Base-by-base conservation (phyloP, 164 flowering plant genomes). In the Nymphaea thermarum region DNA sequence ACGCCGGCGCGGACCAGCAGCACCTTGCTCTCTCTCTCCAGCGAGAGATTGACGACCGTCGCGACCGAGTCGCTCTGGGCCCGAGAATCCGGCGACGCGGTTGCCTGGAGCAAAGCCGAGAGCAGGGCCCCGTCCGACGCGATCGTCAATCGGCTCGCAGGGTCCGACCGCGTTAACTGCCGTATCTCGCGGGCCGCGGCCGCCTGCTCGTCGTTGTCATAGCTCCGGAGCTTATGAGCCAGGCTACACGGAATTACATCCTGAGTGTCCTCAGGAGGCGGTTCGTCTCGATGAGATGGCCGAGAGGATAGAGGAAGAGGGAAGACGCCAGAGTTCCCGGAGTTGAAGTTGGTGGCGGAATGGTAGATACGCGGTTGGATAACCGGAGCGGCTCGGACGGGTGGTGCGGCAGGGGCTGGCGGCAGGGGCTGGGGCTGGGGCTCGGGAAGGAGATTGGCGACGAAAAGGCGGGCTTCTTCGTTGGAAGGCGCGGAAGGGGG, bases 161-260 rank as follows among this genome's bases (percentile, higher is more conserved):
- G 79, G 44, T 14, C n/a, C 25, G 64, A n/a, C 78, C 86, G 88
- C 53, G 92, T 79, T 6, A 95, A 73, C 8, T 95, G 94, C 57
- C 75, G 89, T 66, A 91, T 59, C 12, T 88, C 99, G 15, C 97
- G 70, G 0, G 87, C 97, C 25, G 98, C 99, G 42, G 92, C 87
- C 18, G 96, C 98, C 69, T 82, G 86, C 77, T 90, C 89, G 77
- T 89, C 90, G 55, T 85, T 89, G 51, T 92, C 94, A 0, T 90
- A 90, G 3, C 92, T 71, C 0, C 97, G 80, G 36, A 95, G 78
- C 66, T 96, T 47, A 3, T 47, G 55, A 7, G 12, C 55, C 11
- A 47, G 12, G 36, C 36, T 25, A 25, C 36, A 25, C 36, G 36
- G 36, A 25, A 25, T 25, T 25, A 25, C 36, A 25, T 25, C 36